Base-by-base conservation (phyloP, 345 rosid species). In the Balakata baccata region DNA sequence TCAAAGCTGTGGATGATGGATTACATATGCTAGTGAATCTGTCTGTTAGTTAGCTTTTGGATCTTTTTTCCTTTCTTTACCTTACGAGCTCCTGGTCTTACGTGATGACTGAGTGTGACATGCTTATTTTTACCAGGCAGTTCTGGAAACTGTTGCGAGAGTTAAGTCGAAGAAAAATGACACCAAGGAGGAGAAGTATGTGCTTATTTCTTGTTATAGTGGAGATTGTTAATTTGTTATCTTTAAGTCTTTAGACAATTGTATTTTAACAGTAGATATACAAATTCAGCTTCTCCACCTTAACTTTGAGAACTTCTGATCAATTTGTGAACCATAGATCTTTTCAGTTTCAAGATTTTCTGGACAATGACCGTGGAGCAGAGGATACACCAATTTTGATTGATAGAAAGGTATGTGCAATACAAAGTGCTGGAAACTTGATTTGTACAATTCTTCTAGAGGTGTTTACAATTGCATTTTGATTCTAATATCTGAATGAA, bases 371-470 rank as follows among this genome's bases (percentile, higher is more conserved):
- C 71, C 90, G 92, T 81, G 86, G 89, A 52, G 87, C 78, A 0
- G 97, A 92, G 82, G 98, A 94, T 78, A 92, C 90, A 58, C 95
- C 97, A 56, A 92, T 92, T 47, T 84, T 94, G 70, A 94, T 94
- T 64, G 98, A 94, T 84, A 84, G 92, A 77, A 92, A 88, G 91
- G 98, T 94, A 74, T 53, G 67, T 41, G 46, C 11, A 1, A 38
- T 4, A 16, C 11, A 7, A 38, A 5, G 61, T 9, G 4, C 25
- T 29, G 41, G 71, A 12, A 51, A 68, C 71, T 49, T 38, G 34
- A 23, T 52, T 67, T 49, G 6, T 54, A 18, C 41, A 11, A 5
- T n/a, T 8, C 58, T 51, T 54, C 45, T 51, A 57, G 14, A 37
- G 47, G 34, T 68, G 71, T 68, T 68, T 34, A 37, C 60, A 10